A percentile compares a stretch with the other conserved stretches of the same genome.
phyloP scores from a whole-genome alignment of 352 stramenopile species.

The Aphanomyces euteiches region DNA sequence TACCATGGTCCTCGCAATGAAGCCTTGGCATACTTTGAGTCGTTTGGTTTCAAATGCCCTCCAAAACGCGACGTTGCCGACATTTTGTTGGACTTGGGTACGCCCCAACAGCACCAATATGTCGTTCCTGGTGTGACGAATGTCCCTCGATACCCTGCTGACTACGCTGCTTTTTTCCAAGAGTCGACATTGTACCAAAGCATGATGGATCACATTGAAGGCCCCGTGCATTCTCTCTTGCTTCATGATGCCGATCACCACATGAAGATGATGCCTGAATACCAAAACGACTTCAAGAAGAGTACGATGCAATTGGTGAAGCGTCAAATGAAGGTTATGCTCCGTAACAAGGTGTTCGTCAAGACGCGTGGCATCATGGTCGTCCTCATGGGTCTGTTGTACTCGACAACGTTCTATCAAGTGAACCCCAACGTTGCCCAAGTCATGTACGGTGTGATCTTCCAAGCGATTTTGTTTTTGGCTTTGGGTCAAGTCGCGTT shows the following conservation, averaged over 20 bases:
- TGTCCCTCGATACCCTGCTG: slow-evolving; percentile 34
- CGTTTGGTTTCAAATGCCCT: slow-evolving; percentile 56
- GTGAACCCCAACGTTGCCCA: slow-evolving; percentile 40
- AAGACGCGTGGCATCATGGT: slow-evolving; percentile 38
- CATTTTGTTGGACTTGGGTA: slow-evolving; percentile 49
- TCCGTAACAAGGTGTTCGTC: slow-evolving; percentile 43
- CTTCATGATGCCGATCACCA: slow-evolving; percentile 34
- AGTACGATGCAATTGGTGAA: slow-evolving; percentile 33
- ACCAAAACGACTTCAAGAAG: slow-evolving; percentile 37
- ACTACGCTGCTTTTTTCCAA: slow-evolving; percentile 48
- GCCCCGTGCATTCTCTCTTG: slow-evolving; percentile 30
- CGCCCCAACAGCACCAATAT: slow-evolving; percentile 43
- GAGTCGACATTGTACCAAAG: slow-evolving; percentile 41
- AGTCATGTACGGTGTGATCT: slow-evolving; percentile 60
- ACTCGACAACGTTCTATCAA: slow-evolving; percentile 42
- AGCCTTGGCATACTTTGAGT: slow-evolving; percentile 74
- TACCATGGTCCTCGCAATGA: slow-evolving; percentile 72
- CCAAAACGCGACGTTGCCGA: slow-evolving; percentile 42
- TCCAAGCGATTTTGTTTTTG: slow-evolving; percentile 72
- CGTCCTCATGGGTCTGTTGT: slow-evolving; percentile 42
- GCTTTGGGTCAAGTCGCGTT: slow-evolving; percentile 62
- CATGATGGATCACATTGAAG: slow-evolving; percentile 37
- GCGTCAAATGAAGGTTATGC: slow-evolving; percentile 41
- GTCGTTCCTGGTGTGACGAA: slow-evolving; percentile 27
- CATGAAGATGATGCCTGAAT: slow-evolving; percentile 41